Conservation (phyloP, 2,329 filamentous ascomycete species). For the Chrysoporthe austroafricana region DNA sequence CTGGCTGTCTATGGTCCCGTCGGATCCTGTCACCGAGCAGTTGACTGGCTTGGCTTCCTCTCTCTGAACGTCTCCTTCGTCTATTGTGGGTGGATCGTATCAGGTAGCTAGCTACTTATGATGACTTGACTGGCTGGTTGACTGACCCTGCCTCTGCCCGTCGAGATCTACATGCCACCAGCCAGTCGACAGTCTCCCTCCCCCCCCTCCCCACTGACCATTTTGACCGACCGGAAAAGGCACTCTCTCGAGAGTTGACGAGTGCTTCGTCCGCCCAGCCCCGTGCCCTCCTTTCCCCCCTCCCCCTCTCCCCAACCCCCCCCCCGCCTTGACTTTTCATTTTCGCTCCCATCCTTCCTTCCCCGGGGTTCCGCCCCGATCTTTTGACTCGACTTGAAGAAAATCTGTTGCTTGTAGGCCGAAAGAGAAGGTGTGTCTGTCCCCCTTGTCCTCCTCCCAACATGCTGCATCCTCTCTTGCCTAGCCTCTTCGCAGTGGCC, state of each 20-base stretch:
- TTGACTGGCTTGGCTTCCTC: not conserved
- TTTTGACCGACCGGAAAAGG: not conserved
- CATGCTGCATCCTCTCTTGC: not conserved
- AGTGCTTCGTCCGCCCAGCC: not conserved
- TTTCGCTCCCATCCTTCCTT: not conserved
- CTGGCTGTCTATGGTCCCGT: not conserved
- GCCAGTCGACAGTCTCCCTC: not conserved
- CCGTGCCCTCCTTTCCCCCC: not conserved
- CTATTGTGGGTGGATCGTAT: not conserved
- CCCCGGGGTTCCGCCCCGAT: not conserved
- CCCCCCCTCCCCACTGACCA: not conserved
- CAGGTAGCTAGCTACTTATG: constrained; percentile 3
- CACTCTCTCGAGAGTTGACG: too few species aligned
- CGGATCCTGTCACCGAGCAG: not conserved
- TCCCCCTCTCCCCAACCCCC: not conserved
- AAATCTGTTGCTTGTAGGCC: constrained; percentile 21
- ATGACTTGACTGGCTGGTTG: not conserved
- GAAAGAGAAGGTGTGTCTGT: constrained; percentile 14
- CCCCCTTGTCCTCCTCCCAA: constrained; percentile 11
- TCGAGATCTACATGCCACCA: not conserved
- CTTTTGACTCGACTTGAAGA: constrained; percentile 5
- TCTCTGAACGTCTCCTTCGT: not conserved
- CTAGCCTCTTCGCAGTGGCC: constrained; percentile 11
- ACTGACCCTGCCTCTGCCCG: not conserved
- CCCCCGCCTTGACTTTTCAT: constrained; percentile 7